Conservation (phyloP, 2,329 filamentous ascomycete genomes). For the Fusarium falciforme region DNA sequence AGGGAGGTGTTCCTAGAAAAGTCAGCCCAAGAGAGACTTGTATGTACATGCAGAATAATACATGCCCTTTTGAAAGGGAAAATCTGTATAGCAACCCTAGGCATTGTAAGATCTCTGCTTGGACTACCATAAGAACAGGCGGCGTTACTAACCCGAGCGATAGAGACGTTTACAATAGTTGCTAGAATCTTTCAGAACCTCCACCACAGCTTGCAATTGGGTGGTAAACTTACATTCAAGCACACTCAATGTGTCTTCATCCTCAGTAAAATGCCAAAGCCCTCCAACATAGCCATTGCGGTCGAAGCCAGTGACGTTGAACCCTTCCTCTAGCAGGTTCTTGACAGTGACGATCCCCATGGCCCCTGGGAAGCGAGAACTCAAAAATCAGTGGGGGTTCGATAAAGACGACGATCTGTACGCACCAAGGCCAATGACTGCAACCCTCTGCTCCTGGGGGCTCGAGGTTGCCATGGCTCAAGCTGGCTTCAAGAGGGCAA, state of each 20-base stretch:
- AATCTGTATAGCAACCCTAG: not conserved
- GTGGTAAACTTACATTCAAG: constrained; percentile 44
- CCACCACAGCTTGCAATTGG: not conserved
- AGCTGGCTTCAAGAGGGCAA: not conserved
- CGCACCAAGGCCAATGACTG: constrained; percentile 30
- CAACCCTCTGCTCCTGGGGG: constrained; percentile 25
- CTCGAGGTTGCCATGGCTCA: constrained; percentile 7
- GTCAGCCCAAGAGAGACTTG: not conserved
- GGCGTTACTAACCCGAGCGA: not conserved
- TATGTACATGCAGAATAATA: not conserved
- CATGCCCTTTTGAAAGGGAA: not conserved
- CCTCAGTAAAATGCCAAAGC: constrained; percentile 55
- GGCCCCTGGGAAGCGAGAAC: constrained; percentile 41
- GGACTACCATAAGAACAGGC: too few relatives aligned
- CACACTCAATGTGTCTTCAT: constrained; percentile 49
- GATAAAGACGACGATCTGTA: not conserved
- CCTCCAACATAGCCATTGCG: constrained; percentile 54
- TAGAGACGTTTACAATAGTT: not conserved
- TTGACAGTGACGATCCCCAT: constrained; percentile 55
- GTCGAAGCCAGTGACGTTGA: constrained; percentile 57
- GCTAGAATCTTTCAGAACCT: not conserved
- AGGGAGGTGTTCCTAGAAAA: not conserved
- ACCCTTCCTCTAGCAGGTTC: constrained; percentile 57
- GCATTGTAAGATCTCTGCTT: not conserved
- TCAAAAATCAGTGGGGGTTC: not conserved